Evolutionary conservation across 1,284 basidiomycete genomes (phyloP), one percentile per base, ranked within the genome.

Genomic region (Papiliotrema flavescens): DNA sequence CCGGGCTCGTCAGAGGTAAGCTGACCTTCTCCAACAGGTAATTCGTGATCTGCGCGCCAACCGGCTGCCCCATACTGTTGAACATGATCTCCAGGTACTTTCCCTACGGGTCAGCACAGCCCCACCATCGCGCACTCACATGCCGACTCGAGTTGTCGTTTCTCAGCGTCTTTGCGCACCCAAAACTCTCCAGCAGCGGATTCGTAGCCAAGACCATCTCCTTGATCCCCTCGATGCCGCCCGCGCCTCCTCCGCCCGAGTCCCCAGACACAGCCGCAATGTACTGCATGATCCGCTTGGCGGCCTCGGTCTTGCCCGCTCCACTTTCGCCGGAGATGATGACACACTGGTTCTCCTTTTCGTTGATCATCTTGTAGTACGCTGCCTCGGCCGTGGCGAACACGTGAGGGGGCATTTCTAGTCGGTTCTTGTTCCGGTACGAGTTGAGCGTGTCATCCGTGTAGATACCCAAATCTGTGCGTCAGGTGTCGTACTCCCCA

Each of bases 81-180:
- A 98, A 98, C 90, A 98, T 97, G 76, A 99, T 98, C 77, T 99
- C 95, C 24, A 98, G 82, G 75, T 98, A 99, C 82, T 99, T 99
- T 48, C 96, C 95, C 90, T 94, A 64, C 22, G 32, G 28, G n/a
- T 53, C 41, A 50, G 49, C 49, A 22, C 22, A 3, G 9, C 15
- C 15, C 28, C 7, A 44, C 20, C 40, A 35, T 20, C 39, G 26
- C 37, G 22, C 20, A 80, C 90, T 70, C 75, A 93, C 90, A 83
- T 98, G 96, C 63, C 96, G 87, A 84, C 90, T 94, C 7, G 91
- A 95, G 75, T 99, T 99, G 78, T 99, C 97, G 76, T 99, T 99
- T 54, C 96, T 84, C 59, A 99, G 81, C 17, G 96, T 99, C 80
- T 98, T 99, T 24, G 96, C 96, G 77, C 96, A 98, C 23, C 96